Base-by-base conservation (phyloP, 768 basidiomycete species). In the Tulasnella sp. region DNA sequence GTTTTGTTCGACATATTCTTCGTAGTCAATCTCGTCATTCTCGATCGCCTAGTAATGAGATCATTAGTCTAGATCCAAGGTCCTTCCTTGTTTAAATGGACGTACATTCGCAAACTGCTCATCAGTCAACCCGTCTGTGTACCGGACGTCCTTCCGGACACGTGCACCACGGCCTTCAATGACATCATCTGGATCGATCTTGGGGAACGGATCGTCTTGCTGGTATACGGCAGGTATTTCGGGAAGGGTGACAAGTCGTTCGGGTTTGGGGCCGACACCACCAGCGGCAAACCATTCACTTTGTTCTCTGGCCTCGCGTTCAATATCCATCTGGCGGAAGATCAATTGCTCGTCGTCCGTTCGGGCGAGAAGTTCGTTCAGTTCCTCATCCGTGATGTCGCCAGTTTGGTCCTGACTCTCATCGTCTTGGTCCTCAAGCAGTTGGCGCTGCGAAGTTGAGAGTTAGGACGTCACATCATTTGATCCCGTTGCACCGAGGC, bases 171-270 rank as follows among this genome's bases (percentile, higher is more conserved):
- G 91, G 78, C 96, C 96, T 84, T 95, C 90, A 38, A 87, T 82
- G 9, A 91, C 84, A 72, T 89, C 87, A 81, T 90, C 90, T 31
- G 90, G 88, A 75, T 94, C 95, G 16, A 84, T 82, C 12, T 84
- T 83, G 27, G 80, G 72, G 83, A 95, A 94, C 1, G 93, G 93
- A 83, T 94, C 91, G 81, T 94, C 93, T 7, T 88, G 92, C 82
- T 92, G 93, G 85, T 98, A 99, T 84, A 94, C 95, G 71, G 94
- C 92, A 0, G 97, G 97, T 39, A 99, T 89, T 84, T 99, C 98
- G 52, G 94, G 93, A 52, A 97, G 88, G 79, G 92, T 89, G 83
- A 99, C 93, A 40, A 99, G 90, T 0, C 89, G 89, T 75, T 86
- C 89, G 0, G 94, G 95, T 0, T 92, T 92, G 82, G 90, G 94